Percentiles rank a stretch among this genome's conserved stretches.
These are phyloP conservation scores for Gnaphalium uliginosum DNA, from an alignment of 129 eudicot species.

Conservation along the genomic window DNA sequence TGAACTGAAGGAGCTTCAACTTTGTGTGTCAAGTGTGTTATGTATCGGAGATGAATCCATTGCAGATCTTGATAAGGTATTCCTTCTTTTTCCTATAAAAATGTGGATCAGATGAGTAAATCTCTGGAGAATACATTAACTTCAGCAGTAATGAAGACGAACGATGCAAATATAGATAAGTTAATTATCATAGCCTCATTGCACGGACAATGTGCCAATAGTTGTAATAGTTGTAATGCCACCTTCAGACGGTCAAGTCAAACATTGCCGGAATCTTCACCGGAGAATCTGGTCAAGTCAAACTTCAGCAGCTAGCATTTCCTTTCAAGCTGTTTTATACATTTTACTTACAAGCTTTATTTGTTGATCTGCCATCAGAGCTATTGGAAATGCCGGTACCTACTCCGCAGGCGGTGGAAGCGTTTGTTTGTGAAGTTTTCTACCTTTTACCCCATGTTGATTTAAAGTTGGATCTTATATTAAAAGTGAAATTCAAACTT, in stretches of 20 bases:
- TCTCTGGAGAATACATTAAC: conserved; percentile 32
- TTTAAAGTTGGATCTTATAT: too few relatives aligned
- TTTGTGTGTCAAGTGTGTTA: conserved; percentile 57
- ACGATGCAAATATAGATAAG: conserved; percentile 45
- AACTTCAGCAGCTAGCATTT: conserved; percentile 72
- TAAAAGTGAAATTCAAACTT: too few relatives aligned
- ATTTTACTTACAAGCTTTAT: conserved; percentile 74
- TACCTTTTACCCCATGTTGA: too few relatives aligned
- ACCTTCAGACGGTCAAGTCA: too few relatives aligned
- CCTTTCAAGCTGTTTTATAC: conserved; percentile 90
- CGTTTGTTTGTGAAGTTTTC: conserved; percentile 9
- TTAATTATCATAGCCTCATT: too few relatives aligned
- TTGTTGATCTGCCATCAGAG: conserved; percentile 71
- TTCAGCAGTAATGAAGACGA: conserved; percentile 31
- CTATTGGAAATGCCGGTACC: conserved; percentile 59
- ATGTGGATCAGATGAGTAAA: conserved; percentile 43
- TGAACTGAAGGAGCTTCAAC: conserved; percentile 59
- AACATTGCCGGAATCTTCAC: conserved; percentile 39
- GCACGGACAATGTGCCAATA: too few relatives aligned
- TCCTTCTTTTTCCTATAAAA: background rate
- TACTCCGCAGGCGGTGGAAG: conserved; percentile 81
- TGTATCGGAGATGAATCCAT: conserved; percentile 57
- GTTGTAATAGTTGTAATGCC: too few relatives aligned
- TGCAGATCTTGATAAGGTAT: conserved; percentile 61
- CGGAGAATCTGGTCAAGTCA: conserved; percentile 86